Conservation (phyloP, 2,329 filamentous ascomycete species). For the Trichoderma pleuroti region DNA sequence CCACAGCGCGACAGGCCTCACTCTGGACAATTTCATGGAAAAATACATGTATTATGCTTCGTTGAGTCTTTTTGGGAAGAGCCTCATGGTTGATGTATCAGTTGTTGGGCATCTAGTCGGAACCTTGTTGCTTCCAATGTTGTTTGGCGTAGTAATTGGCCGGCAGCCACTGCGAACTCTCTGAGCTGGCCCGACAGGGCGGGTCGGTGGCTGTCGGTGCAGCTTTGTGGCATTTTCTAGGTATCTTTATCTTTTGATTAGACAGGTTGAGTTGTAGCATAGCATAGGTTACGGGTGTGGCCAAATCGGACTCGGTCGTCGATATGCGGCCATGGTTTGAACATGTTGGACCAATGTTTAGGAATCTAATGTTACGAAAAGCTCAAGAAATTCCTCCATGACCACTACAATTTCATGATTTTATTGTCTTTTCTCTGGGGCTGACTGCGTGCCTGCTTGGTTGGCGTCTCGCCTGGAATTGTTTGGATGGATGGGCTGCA, state of each 20-base stretch:
- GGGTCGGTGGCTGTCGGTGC: not conserved
- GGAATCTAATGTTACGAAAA: too few species aligned
- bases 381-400: not conserved
- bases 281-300: not conserved
- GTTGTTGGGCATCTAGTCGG: not conserved
- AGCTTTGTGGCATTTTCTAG: not conserved
- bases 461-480: not conserved
- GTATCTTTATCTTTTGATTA: not conserved
- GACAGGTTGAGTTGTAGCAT: not conserved
- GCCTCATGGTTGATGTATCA: not conserved
- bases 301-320: fast-evolving
- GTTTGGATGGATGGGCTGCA: not conserved
- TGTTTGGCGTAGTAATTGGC: not conserved
- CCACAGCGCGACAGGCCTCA: not conserved
- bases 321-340: not conserved
- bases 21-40: not conserved
- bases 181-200: not conserved
- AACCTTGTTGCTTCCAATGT: not conserved
- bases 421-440: fast-evolving
- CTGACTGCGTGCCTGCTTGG: fast-evolving
- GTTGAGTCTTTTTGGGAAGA: not conserved
- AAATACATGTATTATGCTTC: not conserved
- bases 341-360: not conserved
- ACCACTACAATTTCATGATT: not conserved
- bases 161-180: not conserved